These are phyloP conservation scores for Candolleomyces efflorescens DNA, from an alignment of 768 basidiomycete species.

Conservation along the genomic window DNA sequence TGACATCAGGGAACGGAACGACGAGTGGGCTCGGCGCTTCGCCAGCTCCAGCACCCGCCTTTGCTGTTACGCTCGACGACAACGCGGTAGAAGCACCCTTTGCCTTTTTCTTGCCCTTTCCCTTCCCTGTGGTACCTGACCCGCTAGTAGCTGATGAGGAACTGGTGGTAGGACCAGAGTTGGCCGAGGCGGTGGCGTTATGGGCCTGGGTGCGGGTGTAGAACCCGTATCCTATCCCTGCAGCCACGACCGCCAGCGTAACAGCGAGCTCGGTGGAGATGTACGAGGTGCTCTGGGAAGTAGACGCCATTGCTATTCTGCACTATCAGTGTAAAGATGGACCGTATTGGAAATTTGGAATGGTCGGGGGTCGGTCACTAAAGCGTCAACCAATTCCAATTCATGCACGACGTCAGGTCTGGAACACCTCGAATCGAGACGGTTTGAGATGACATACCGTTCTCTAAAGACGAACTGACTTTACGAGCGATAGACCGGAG, in stretches of 20 bases:
- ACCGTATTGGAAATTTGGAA: too few species aligned
- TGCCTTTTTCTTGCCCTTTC: conserved; percentile 27
- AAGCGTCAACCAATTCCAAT: too few species aligned
- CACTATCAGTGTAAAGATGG: too few species aligned
- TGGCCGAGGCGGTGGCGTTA: background rate
- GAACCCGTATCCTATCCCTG: conserved; percentile 39
- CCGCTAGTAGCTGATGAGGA: background rate
- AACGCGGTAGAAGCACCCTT: conserved; percentile 10
- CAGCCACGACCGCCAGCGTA: conserved; percentile 34
- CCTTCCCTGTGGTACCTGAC: conserved; percentile 1
- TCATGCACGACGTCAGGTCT: too few species aligned
- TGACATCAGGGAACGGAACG: background rate
- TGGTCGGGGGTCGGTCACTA: too few species aligned
- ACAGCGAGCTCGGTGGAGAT: conserved; percentile 34
- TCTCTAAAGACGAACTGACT: too few species aligned
- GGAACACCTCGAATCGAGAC: too few species aligned
- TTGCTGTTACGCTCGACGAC: conserved; percentile 1
- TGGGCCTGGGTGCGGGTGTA: conserved; percentile 7
- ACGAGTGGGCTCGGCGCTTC: background rate
- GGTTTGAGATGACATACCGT: too few species aligned
- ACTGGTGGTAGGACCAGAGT: background rate
- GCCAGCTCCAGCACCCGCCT: background rate
- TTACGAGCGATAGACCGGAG: too few species aligned
- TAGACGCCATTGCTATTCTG: conserved; percentile 6
- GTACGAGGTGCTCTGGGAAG: conserved; percentile 9